phyloP scores from a whole-genome alignment of 345 rosid species.

The Eucalyptus shirleyi region DNA sequence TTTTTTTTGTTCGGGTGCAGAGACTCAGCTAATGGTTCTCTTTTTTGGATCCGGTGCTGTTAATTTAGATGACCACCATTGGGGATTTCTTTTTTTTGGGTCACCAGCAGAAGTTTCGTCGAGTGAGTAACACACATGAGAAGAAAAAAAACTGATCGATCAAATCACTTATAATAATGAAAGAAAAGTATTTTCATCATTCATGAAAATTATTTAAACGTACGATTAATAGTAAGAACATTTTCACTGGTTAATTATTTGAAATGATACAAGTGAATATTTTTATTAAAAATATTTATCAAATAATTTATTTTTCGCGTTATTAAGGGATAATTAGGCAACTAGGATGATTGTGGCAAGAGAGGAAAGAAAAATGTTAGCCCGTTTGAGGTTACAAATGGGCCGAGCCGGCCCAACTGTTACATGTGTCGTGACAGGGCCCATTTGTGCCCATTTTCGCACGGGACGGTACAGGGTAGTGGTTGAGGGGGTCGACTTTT shows the following conservation, averaged over 20 bases:
- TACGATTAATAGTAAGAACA: accelerated
- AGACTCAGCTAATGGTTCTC: background rate
- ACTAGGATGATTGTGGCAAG: background rate
- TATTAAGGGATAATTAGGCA: background rate
- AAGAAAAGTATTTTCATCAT: background rate
- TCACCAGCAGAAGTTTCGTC: background rate
- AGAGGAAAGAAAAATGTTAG: background rate
- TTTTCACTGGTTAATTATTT: background rate
- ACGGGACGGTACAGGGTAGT: background rate
- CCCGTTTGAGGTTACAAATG: background rate
- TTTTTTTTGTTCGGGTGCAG: background rate
- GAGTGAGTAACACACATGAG: background rate
- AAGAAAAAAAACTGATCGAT: background rate
- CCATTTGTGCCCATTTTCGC: background rate
- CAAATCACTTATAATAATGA: background rate
- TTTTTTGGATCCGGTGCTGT: background rate
- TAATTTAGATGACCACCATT: background rate
- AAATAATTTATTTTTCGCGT: background rate
- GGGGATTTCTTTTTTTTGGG: background rate
- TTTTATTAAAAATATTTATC: background rate
- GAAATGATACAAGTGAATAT: accelerated
- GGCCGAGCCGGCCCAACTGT: background rate
- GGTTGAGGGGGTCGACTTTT: background rate
- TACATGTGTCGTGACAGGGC: background rate
- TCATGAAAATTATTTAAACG: background rate